Evolutionary conservation across 495 filamentous ascomycete species (phyloP), one percentile per base, ranked within the genome.

Genomic region (Chaetomium fimeti): DNA sequence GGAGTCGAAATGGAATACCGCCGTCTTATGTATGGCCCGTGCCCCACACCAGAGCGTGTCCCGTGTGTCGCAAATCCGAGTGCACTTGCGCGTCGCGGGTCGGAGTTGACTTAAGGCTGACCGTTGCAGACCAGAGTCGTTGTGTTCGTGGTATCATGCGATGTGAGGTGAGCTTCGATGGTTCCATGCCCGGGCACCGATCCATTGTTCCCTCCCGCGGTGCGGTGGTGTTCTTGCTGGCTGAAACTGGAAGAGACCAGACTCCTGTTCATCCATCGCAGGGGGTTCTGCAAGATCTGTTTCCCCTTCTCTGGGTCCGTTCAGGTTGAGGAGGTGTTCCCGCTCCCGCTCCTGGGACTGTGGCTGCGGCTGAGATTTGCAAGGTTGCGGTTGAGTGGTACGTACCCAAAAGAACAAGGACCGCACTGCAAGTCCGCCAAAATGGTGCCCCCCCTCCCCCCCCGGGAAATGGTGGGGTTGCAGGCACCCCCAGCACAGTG

Each of bases 401-500:
- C 27, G 53, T 56, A 32, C 32, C 29, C 15, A 24, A 29, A n/a
- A 18, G 9, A 12, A 32, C 16, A 29, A 32, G 51, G 27, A 5
- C n/a, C 11, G 9, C 24, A 25, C 18, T 48, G 32, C 32, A 36
- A 36, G 32, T 36, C 8, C 32, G 12, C 32, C 32, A 36, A 36
- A 36, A 36, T 36, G 32, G 32, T 11, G 32, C 32, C 32, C 8
- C 32, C 12, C 5, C 32, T 36, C 29, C 29, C 32, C 32, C 32
- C 32, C 32, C 5, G 8, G 32, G 5, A 36, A 11, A 36, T 36
- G 28, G 57, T 60, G 57, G 57, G 57, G 57, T 48, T 60, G 45
- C 57, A 60, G 15, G 40, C 24, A 42, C 40, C 42, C 27, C 22
- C 5, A n/a, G 49, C 47, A 62, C 60, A 54, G 48, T 62, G 36